Evolutionary conservation across 495 filamentous ascomycete species (phyloP).

Genomic region (Lepidopterella palustris): DNA sequence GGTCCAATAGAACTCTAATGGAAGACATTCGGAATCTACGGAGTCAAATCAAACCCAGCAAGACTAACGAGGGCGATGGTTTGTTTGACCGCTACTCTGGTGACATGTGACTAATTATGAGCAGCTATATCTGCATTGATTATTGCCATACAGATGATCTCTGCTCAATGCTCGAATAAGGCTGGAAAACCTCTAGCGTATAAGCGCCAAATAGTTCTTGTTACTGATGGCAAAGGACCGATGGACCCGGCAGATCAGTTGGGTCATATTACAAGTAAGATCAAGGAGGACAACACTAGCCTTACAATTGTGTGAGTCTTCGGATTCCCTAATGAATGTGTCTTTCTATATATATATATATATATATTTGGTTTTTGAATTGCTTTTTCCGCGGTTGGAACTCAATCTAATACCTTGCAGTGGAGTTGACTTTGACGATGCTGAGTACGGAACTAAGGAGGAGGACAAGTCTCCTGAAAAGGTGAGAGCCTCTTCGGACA

Average conservation of each 20-base stretch:
- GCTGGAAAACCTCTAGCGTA: constrained; percentile 88
- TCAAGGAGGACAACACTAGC: constrained; percentile 69
- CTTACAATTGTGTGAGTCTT: constrained; percentile 67
- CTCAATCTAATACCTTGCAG: constrained; percentile 45
- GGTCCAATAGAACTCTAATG: constrained; percentile 52
- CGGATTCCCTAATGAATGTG: not conserved
- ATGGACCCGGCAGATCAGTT: constrained; percentile 56
- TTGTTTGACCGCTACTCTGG: constrained; percentile 19
- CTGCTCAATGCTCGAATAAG: constrained; percentile 28
- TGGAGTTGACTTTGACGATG: constrained; percentile 90
- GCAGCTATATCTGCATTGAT: constrained; percentile 75
- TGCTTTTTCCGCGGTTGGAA: no score
- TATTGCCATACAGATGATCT: constrained; percentile 81
- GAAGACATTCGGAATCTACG: constrained; percentile 59
- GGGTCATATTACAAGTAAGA: constrained; percentile 58
- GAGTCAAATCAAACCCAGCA: constrained; percentile 54
- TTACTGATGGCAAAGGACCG: constrained; percentile 69
- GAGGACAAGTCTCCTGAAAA: constrained; percentile 74
- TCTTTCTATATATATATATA: not conserved
- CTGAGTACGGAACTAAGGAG: constrained; percentile 86
- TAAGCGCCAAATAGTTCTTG: constrained; percentile 69
- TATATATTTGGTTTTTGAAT: constrained; percentile 25
- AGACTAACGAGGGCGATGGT: constrained; percentile 70
- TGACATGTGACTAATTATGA: constrained; percentile 15
- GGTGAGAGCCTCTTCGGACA: constrained; percentile 4